Base-by-base conservation (phyloP, 176 grass and related monocot genomes). In the Zizania latifolia region DNA sequence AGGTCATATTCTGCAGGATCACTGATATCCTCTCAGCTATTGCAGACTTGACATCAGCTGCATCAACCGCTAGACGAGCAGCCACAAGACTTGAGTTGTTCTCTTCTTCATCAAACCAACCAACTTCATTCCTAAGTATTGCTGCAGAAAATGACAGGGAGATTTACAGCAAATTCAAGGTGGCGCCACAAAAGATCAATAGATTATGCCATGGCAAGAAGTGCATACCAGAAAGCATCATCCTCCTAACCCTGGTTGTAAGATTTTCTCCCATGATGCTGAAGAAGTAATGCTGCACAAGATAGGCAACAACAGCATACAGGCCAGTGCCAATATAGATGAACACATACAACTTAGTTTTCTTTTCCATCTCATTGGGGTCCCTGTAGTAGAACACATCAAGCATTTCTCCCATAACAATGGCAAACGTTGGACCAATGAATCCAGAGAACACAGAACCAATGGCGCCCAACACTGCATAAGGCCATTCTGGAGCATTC, bases 181-280 rank as follows among this genome's bases (percentile, higher is more conserved):
- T 79, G 34, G 2, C 4, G 66, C 48, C 13, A 14, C 26, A 55
- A 71, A 70, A 37, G 5, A 54, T 9, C 32, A 82, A 24, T 30
- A 30, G n/a, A 65, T 62, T 78, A 45, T 38, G n/a, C 19, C 27
- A 30, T 4, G 19, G 21, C 29, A 17, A 81, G 61, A 71, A 68
- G 55, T 37, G 37, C 86, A 65, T 99, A 99, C 96, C 82, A 0
- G 92, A 89, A 44, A 99, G 83, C 96, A 99, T 99, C 89, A 99
- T 94, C 82, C 91, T 82, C 10, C 96, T 78, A 67, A 99, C 96
- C 45, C 96, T 87, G 37, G 96, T 99, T 29, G 96, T 99, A 55
- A 99, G 92, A 82, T 99, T 99, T 86, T 99, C 96, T 78, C 96
- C 96, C 96, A 99, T 99, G 44, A 99, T 94, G 64, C 92, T 99